These are phyloP conservation scores for Gonapodya prolifera DNA, from an alignment of 192 early-diverging fungal genomes.

Conservation along the genomic window DNA sequence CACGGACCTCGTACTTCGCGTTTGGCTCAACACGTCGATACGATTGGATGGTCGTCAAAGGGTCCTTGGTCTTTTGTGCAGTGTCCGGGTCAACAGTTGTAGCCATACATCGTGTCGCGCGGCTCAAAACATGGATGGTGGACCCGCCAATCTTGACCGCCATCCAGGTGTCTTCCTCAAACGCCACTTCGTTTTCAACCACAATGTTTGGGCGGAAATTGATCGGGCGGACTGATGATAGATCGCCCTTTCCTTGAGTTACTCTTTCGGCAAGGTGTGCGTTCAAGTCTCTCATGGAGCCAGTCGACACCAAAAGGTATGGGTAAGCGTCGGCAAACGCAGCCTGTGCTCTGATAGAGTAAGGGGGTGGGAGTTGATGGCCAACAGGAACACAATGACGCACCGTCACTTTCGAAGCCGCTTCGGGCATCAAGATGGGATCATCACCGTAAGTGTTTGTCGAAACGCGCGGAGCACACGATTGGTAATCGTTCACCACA, in stretches of 20 bases:
- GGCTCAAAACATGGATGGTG: neutral
- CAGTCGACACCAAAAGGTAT: neutral
- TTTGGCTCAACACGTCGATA: slow-evolving; percentile 1
- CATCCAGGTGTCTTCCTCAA: neutral
- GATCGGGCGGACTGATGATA: neutral
- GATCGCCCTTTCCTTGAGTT: neutral
- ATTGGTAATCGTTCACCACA: neutral
- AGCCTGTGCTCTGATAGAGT: neutral
- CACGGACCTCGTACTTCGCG: neutral
- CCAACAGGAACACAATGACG: neutral
- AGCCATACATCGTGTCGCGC: slow-evolving; percentile 4
- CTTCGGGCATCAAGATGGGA: neutral
- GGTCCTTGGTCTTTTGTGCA: neutral
- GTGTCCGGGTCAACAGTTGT: neutral
- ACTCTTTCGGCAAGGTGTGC: neutral
- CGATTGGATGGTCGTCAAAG: neutral
- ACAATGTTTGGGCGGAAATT: slow-evolving; percentile 6
- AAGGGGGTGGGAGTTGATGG: too few relatives aligned
- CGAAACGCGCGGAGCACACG: neutral
- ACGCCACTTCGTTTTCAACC: neutral
- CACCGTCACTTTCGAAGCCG: neutral
- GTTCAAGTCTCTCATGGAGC: neutral
- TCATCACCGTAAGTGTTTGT: neutral
- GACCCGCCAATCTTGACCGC: neutral
- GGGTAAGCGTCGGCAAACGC: slow-evolving; percentile 4